Conservation (phyloP, 306 rosid genomes). For the Fagus crenata region DNA sequence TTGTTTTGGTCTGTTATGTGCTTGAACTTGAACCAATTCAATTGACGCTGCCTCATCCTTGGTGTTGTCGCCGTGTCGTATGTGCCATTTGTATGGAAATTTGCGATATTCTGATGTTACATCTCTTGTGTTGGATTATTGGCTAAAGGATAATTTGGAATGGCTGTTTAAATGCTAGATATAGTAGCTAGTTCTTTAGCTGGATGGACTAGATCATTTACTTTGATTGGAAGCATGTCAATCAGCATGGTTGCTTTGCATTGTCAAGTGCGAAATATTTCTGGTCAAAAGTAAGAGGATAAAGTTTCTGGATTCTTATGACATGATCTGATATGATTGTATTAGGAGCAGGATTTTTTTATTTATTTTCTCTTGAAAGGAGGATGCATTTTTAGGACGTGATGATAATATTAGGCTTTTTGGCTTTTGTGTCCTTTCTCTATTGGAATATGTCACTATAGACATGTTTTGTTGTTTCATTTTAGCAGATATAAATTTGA, state of each 20-base stretch:
- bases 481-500: not conserved
- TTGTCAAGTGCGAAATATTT: not conserved
- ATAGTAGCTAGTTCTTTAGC: slow-evolving; percentile 5
- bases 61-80: too few species aligned
- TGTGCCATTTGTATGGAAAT: slow-evolving; percentile 6
- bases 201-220: not conserved
- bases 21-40: not conserved
- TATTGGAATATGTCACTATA: not conserved
- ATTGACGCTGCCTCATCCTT: not conserved
- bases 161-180: not conserved
- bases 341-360: not conserved
- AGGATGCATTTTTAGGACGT: not conserved
- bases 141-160: not conserved
- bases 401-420: not conserved
- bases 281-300: not conserved
- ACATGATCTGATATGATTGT: not conserved
- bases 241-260: not conserved
- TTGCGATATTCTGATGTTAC: not conserved
- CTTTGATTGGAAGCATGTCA: slow-evolving; percentile 10
- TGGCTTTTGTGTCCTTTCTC: not conserved
- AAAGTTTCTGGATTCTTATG: not conserved
- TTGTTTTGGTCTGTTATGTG: slow-evolving; percentile 5
- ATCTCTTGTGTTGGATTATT: slow-evolving; percentile 10
- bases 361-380: not conserved
- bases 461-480: not conserved